phyloP scores from a whole-genome alignment of 208 protist genomes.

The Balamuthia mandrillaris region DNA sequence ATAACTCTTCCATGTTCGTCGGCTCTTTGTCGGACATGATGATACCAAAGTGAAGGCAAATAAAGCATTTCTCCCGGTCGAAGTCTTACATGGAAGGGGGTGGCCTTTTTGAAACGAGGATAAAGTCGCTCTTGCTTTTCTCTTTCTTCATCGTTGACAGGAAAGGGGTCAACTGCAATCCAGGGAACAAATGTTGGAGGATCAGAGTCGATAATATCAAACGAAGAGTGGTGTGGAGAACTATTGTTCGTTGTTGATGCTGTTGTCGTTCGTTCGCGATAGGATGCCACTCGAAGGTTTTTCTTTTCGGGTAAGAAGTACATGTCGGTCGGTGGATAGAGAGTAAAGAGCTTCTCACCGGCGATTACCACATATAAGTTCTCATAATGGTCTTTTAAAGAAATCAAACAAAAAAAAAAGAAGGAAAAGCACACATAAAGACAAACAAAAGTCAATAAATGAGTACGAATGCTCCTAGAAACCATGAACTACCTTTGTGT shows the following conservation, averaged over 20 bases:
- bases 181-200: not conserved
- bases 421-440: not conserved
- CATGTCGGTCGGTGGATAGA: constrained; percentile 60
- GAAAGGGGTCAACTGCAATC: not conserved
- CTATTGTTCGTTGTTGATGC: not conserved
- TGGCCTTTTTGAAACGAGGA: constrained; percentile 8
- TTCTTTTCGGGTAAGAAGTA: constrained; percentile 52
- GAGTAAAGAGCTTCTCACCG: constrained; percentile 55
- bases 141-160: not conserved
- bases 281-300: not conserved
- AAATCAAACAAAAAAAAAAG: not conserved
- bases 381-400: constrained; percentile 55
- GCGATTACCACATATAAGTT: constrained; percentile 62
- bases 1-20: constrained; percentile 45
- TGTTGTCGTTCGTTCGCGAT: not conserved
- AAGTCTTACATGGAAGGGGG: constrained; percentile 29
- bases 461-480: not conserved
- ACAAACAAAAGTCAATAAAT: not conserved
- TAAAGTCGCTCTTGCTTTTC: constrained; percentile 14
- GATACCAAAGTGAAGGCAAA: constrained; percentile 62
- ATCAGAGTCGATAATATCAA: not conserved
- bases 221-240: not conserved
- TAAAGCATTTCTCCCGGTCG: constrained; percentile 59
- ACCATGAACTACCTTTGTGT: constrained; percentile 42
- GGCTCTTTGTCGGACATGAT: constrained; percentile 49